Percentiles rank a stretch among this genome's conserved stretches.
Evolutionary conservation across 441 rosid genomes (phyloP).

Genomic region (Sinapis alba): DNA sequence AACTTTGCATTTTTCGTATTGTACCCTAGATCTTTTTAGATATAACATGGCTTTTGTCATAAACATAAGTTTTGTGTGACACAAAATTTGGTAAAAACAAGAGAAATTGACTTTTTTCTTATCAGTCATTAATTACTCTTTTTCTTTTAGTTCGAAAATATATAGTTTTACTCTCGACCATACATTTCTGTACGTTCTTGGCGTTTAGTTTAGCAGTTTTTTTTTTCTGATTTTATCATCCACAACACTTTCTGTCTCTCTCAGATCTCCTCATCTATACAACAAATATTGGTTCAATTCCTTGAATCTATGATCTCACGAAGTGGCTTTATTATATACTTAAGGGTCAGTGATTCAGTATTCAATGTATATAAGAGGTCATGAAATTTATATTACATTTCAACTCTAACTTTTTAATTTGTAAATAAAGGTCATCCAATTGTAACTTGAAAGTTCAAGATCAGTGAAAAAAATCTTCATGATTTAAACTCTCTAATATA

Average conservation of each 20-base stretch:
- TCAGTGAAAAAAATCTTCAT: not conserved
- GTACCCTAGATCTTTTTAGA: not conserved
- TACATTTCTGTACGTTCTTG: slow-evolving; percentile 22
- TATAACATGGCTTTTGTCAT: not conserved
- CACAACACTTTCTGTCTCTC: slow-evolving; percentile 29
- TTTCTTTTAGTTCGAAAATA: not conserved
- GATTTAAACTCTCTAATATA: not conserved
- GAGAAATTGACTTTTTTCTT: not conserved
- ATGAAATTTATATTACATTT: too few species aligned
- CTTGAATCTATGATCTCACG: slow-evolving; percentile 5
- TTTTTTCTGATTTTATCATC: slow-evolving; percentile 19
- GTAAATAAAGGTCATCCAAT: slow-evolving; percentile 1
- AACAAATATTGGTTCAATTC: slow-evolving; percentile 5
- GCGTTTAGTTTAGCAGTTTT: slow-evolving; percentile 27
- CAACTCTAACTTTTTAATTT: not conserved
- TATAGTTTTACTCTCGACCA: slow-evolving; percentile 25
- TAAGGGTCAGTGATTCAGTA: not conserved
- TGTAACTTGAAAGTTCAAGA: slow-evolving; percentile 9
- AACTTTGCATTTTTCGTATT: not conserved
- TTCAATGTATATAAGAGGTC: too few species aligned
- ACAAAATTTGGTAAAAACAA: not conserved
- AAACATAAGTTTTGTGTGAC: not conserved
- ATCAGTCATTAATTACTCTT: not conserved
- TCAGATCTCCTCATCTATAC: slow-evolving; percentile 15
- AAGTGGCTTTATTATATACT: slow-evolving; percentile 1